These are phyloP conservation scores for Tricholoma sp. DNA, from an alignment of 768 basidiomycete species.

Conservation along the genomic window DNA sequence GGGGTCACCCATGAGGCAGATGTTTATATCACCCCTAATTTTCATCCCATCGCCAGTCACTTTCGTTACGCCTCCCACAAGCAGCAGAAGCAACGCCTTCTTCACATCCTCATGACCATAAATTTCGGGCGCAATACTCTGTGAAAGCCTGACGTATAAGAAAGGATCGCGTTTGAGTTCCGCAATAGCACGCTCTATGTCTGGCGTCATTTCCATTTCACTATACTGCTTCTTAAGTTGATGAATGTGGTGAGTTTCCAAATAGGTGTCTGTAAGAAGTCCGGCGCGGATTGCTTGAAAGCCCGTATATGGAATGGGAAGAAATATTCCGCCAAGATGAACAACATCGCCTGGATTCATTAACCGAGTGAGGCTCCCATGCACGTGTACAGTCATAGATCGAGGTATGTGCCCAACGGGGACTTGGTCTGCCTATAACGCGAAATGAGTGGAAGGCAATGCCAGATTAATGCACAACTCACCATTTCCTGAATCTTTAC, in stretches of 20 bases:
- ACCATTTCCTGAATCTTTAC: slow-evolving; percentile 99
- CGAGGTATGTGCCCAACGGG: slow-evolving; percentile 99
- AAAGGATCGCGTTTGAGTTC: slow-evolving; percentile 68
- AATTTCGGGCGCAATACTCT: slow-evolving; percentile 96
- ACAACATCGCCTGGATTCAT: slow-evolving; percentile 97
- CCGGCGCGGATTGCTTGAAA: slow-evolving; percentile 97
- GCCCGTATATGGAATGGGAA: slow-evolving; percentile 96
- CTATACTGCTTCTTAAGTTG: slow-evolving; percentile 98
- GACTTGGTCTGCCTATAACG: slow-evolving; percentile 87
- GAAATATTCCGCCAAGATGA: slow-evolving; percentile 93
- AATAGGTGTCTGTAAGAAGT: slow-evolving; percentile 93
- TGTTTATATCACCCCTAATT: slow-evolving; percentile 95
- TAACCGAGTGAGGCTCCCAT: slow-evolving; percentile 82
- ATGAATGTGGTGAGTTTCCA: slow-evolving; percentile 85
- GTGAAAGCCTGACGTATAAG: slow-evolving; percentile 85
- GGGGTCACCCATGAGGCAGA: slow-evolving; percentile 99
- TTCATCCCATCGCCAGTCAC: slow-evolving; percentile 96
- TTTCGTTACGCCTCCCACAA: slow-evolving; percentile 97
- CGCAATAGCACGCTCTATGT: slow-evolving; percentile 65
- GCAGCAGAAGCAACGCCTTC: slow-evolving; percentile 85
- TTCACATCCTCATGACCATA: slow-evolving; percentile 98
- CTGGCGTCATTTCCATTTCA: slow-evolving; percentile 89
- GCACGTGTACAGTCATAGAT: slow-evolving; percentile 95
- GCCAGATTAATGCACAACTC: slow-evolving; percentile 11
- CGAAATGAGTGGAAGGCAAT: slow-evolving; percentile 3